A percentile compares a stretch with the other conserved stretches of the same genome.
Conservation (phyloP, 2,329 filamentous ascomycete genomes). For the Penicillium brevicompactum region DNA sequence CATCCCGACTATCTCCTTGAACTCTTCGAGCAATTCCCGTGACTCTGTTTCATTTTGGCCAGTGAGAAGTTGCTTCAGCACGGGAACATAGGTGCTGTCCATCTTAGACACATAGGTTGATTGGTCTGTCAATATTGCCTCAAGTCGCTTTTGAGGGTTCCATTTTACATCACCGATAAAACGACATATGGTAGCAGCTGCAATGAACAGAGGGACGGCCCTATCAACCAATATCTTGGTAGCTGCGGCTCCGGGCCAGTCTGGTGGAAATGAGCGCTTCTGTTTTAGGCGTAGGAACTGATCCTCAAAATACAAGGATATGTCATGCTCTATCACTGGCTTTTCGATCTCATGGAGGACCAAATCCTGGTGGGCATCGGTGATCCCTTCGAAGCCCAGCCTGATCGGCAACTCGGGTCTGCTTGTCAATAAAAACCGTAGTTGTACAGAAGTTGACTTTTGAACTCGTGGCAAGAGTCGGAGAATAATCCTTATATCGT, state of each 20-base stretch:
- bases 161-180: conserved; percentile 9
- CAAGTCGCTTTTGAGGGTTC: conserved; percentile 17
- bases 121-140: conserved; percentile 15
- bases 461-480: conserved; percentile 21
- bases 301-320: conserved; percentile 20
- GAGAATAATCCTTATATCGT: conserved; percentile 25
- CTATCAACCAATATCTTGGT: conserved; percentile 10
- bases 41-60: conserved; percentile 12
- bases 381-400: conserved; percentile 20
- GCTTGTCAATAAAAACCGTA: conserved; percentile 32
- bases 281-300: neutral
- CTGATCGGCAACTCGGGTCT: conserved; percentile 31
- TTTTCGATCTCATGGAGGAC: conserved; percentile 27
- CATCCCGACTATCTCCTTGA: conserved; percentile 6
- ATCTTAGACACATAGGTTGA: conserved; percentile 19
- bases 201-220: conserved; percentile 20
- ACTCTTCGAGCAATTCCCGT: neutral
- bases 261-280: conserved; percentile 2
- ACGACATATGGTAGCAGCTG: conserved; percentile 19
- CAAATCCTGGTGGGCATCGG: conserved; percentile 24
- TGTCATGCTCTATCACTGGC: conserved; percentile 25
- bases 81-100: conserved; percentile 28
- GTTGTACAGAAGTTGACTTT: conserved; percentile 11
- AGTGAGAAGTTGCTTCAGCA: conserved; percentile 24
- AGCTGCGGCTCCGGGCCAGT: conserved; percentile 12